These are phyloP conservation scores for Penicillium robsamsonii DNA, from an alignment of 495 filamentous ascomycete genomes.

Conservation along the genomic window DNA sequence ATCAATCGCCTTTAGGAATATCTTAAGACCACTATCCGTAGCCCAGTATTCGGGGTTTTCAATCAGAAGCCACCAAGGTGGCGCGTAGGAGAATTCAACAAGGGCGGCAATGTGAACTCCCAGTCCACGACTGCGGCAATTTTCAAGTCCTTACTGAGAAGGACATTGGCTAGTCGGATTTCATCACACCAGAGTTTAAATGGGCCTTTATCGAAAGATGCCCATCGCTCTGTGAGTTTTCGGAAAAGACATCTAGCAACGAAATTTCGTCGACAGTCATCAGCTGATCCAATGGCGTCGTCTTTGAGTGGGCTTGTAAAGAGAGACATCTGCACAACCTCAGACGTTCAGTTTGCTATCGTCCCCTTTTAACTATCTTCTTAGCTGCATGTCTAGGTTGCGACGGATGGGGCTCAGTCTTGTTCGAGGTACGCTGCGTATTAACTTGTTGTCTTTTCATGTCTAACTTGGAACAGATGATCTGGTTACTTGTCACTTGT, in stretches of 20 bases:
- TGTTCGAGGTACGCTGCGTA: no score
- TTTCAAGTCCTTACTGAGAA: constrained; percentile 15
- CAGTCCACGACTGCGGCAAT: constrained; percentile 11
- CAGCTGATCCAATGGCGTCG: no score
- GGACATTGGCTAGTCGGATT: constrained; percentile 27
- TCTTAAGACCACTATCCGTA: neutral
- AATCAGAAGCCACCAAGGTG: constrained; percentile 16
- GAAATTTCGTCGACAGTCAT: constrained; percentile 43
- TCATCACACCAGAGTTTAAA: constrained; percentile 29
- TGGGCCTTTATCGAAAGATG: neutral
- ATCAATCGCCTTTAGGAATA: neutral
- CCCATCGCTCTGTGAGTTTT: no score
- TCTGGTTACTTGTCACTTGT: no score
- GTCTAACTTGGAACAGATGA: no score
- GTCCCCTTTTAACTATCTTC: no score
- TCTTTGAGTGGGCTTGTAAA: no score
- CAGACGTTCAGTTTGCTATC: no score
- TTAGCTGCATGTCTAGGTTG: no score
- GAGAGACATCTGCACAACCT: no score
- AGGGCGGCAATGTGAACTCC: constrained; percentile 17
- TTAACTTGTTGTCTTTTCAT: no score
- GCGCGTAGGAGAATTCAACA: constrained; percentile 12
- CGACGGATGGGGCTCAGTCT: no score
- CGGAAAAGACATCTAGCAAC: constrained; percentile 39
- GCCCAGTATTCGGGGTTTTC: constrained; percentile 9